Conservation (phyloP, 1,284 basidiomycete genomes). For the Amylostereum areolatum region DNA sequence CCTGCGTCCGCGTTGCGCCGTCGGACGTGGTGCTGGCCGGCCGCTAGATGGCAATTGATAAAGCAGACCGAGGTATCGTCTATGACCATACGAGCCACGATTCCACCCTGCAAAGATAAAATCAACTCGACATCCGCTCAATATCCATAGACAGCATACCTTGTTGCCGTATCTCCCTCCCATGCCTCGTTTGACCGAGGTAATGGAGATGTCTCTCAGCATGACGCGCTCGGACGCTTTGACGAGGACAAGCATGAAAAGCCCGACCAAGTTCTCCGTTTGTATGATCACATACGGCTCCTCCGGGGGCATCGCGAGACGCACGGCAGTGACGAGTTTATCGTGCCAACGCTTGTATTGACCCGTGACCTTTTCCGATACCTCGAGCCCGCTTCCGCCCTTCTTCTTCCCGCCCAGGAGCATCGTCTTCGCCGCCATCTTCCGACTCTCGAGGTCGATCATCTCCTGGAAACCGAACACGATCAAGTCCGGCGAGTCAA, state of each 20-base stretch:
- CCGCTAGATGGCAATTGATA: constrained; percentile 94
- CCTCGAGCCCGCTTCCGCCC: constrained; percentile 44
- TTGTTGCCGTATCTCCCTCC: constrained; percentile 95
- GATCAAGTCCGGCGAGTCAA: constrained; percentile 81
- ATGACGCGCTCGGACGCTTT: constrained; percentile 53
- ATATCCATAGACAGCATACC: constrained; percentile 34
- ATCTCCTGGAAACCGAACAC: constrained; percentile 95
- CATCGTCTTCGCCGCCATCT: constrained; percentile 87
- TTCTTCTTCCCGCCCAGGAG: constrained; percentile 73
- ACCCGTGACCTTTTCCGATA: constrained; percentile 72
- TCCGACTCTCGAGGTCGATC: constrained; percentile 89
- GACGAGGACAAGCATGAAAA: constrained; percentile 87
- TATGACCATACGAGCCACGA: constrained; percentile 84
- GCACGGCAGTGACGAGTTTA: constrained; percentile 67
- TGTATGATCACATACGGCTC: constrained; percentile 74
- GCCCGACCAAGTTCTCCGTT: constrained; percentile 85
- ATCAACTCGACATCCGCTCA: background rate
- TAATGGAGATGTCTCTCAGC: constrained; percentile 70
- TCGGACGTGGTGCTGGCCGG: constrained; percentile 81
- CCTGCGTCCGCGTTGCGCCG: constrained; percentile 84
- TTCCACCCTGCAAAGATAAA: constrained; percentile 65
- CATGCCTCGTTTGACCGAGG: constrained; percentile 87
- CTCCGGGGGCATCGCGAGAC: constrained; percentile 61
- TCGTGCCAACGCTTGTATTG: constrained; percentile 90
- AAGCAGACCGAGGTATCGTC: constrained; percentile 92